Conservation (phyloP, 148 eudicot genomes). For the Fallopia convolvulus region DNA sequence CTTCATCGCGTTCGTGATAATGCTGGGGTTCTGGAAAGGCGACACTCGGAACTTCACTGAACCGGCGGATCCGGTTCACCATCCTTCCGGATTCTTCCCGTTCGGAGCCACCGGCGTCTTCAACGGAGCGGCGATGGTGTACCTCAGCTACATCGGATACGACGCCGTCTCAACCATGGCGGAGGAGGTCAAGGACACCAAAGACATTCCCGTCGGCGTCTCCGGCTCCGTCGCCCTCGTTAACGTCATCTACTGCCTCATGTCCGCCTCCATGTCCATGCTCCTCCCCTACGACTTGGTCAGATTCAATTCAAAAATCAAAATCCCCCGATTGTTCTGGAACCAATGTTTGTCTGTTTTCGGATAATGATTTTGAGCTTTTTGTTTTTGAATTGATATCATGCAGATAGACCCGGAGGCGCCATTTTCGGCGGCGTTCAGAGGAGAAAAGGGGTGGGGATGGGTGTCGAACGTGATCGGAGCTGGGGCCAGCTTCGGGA, state of each 20-base stretch:
- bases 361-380: neutral
- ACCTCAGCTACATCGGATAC: constrained; percentile 81
- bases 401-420: constrained; percentile 69
- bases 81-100: constrained; percentile 63
- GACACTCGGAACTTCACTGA: constrained; percentile 51
- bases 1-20: constrained; percentile 67
- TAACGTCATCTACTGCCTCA: constrained; percentile 70
- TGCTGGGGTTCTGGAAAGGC: constrained; percentile 67
- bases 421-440: constrained; percentile 71
- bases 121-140: constrained; percentile 84
- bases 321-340: neutral
- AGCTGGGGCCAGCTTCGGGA: constrained; percentile 85
- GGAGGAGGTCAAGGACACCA: constrained; percentile 74
- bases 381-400: neutral
- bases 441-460: constrained; percentile 32
- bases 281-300: constrained; percentile 89
- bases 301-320: neutral
- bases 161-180: constrained; percentile 98
- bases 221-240: constrained; percentile 87
- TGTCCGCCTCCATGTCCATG: constrained; percentile 90
- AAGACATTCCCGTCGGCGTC: constrained; percentile 74
- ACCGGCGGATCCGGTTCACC: constrained; percentile 40
- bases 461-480: constrained; percentile 92
- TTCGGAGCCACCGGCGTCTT: constrained; percentile 74
- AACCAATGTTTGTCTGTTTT: neutral